Evolutionary conservation across 345 rosid species (phyloP).

Genomic region (Lepidium didymum): DNA sequence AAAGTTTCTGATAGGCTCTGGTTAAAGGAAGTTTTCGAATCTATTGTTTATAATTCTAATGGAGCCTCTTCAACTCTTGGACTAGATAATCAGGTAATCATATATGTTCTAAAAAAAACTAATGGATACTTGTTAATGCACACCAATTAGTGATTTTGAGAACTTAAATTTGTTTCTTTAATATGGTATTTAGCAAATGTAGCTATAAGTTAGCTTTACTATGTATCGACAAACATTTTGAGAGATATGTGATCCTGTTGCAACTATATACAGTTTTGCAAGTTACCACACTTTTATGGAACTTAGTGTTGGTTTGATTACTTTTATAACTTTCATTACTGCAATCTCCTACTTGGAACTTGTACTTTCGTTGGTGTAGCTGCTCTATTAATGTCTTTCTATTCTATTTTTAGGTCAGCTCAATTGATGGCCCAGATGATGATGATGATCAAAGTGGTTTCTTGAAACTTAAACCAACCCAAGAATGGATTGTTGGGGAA

Average conservation of each 20-base stretch:
- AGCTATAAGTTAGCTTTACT: background rate
- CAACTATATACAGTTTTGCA: background rate
- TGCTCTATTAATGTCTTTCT: background rate
- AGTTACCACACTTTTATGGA: background rate
- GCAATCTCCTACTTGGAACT: background rate
- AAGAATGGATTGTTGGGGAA: constrained; percentile 67
- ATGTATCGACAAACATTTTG: background rate
- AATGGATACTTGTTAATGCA: background rate
- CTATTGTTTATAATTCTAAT: constrained; percentile 32
- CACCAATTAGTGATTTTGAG: too few species aligned
- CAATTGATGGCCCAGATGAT: constrained; percentile 25
- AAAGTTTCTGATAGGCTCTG: constrained; percentile 69
- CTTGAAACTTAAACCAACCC: constrained; percentile 64
- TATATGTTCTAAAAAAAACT: too few species aligned
- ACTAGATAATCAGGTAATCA: constrained; percentile 11
- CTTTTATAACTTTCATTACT: background rate
- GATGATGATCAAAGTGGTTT: constrained; percentile 55
- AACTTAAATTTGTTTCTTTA: too few species aligned
- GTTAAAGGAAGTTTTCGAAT: constrained; percentile 40
- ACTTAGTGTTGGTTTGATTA: background rate
- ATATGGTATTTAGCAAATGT: background rate
- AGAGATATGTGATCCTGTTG: background rate
- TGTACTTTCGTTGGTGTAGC: background rate
- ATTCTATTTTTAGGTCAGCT: constrained; percentile 33
- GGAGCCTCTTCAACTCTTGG: constrained; percentile 7